phyloP scores from a whole-genome alignment of 1,284 basidiomycete species.

The Fistulinella cinereoalba region DNA sequence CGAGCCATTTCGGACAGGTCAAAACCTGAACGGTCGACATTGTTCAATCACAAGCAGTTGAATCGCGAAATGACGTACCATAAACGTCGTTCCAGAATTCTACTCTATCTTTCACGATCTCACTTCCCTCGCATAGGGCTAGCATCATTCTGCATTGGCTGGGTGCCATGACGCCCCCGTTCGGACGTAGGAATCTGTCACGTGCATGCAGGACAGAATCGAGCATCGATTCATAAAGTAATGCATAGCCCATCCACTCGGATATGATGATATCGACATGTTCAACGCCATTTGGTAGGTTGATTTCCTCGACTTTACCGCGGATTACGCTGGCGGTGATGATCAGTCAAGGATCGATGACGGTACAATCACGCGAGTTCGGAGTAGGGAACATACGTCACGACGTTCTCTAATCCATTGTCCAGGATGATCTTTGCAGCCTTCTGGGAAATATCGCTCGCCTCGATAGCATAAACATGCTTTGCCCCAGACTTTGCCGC shows the following conservation, averaged over 20 bases:
- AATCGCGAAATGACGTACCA: slow-evolving; percentile 46
- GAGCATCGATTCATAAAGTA: slow-evolving; percentile 99
- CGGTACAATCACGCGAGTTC: neutral
- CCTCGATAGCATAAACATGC: slow-evolving; percentile 92
- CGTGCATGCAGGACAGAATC: slow-evolving; percentile 96
- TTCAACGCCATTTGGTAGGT: slow-evolving; percentile 61
- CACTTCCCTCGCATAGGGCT: slow-evolving; percentile 72
- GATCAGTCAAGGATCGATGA: slow-evolving; percentile 3
- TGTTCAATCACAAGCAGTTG: neutral
- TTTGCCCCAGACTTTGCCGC: slow-evolving; percentile 91
- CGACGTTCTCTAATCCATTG: slow-evolving; percentile 75
- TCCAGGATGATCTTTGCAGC: slow-evolving; percentile 79
- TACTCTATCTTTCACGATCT: slow-evolving; percentile 77
- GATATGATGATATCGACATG: slow-evolving; percentile 93
- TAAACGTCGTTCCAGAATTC: slow-evolving; percentile 92
- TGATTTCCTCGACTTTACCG: slow-evolving; percentile 87
- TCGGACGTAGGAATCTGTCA: slow-evolving; percentile 84
- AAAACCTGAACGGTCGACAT: slow-evolving; percentile 55
- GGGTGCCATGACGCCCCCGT: slow-evolving; percentile 84
- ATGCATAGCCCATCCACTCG: slow-evolving; percentile 98
- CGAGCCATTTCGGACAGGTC: slow-evolving; percentile 78
- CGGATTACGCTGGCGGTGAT: slow-evolving; percentile 60
- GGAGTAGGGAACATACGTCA: slow-evolving; percentile 53
- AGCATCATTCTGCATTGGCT: slow-evolving; percentile 88
- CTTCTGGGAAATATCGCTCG: slow-evolving; percentile 82